A percentile compares a stretch with the other conserved stretches of the same genome.
Evolutionary conservation across 179 eudicot species (phyloP).

Genomic region (Beta macrorhiza): DNA sequence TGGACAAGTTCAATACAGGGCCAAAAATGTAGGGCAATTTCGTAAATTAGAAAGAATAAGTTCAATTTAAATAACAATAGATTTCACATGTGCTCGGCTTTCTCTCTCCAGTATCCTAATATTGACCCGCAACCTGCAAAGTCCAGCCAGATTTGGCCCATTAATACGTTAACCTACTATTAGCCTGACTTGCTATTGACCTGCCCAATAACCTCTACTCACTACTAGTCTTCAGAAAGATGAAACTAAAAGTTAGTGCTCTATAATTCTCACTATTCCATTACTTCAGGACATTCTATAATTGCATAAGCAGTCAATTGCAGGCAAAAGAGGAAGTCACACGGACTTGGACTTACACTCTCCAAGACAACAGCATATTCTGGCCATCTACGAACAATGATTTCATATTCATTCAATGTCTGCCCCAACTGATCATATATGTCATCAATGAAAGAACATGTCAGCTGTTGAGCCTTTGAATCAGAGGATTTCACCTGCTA

Average conservation of each 20-base stretch:
- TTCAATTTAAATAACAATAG: no score
- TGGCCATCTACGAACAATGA: conserved; percentile 86
- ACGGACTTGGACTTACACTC: conserved; percentile 45
- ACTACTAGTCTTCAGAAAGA: neutral
- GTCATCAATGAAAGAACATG: conserved; percentile 72
- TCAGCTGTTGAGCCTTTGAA: conserved; percentile 49
- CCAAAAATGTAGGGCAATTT: no score
- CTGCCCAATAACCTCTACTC: no score
- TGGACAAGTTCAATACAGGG: no score
- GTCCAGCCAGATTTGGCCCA: no score
- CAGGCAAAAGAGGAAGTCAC: conserved; percentile 11
- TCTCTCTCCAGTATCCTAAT: no score
- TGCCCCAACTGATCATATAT: conserved; percentile 66
- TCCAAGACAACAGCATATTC: conserved; percentile 75
- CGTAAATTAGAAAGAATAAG: no score
- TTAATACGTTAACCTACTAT: no score
- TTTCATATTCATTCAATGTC: conserved; percentile 65
- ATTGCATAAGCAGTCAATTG: neutral
- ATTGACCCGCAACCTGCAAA: no score
- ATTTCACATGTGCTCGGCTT: no score
- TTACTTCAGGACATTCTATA: neutral
- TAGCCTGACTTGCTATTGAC: no score
- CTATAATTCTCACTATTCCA: neutral
- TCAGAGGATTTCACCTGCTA: conserved; percentile 54
- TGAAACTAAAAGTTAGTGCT: neutral